These are phyloP conservation scores for Phaeomoniella chlamydospora DNA, from an alignment of 2,329 filamentous ascomycete genomes.

Conservation along the genomic window DNA sequence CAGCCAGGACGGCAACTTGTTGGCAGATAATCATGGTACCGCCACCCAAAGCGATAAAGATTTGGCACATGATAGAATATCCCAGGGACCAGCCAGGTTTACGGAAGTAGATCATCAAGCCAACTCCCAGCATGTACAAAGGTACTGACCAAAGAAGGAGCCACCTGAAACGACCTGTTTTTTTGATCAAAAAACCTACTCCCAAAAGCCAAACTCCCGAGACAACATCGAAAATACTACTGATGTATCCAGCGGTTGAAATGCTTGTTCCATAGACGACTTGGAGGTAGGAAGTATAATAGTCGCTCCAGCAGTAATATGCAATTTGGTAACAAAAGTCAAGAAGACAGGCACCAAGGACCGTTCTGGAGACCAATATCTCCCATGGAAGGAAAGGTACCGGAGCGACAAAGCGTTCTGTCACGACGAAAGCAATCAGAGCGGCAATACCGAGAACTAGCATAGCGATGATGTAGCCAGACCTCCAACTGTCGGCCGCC, in stretches of 20 bases:
- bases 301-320: constrained; percentile 37
- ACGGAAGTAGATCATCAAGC: constrained; percentile 43
- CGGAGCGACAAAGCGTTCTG: constrained; percentile 36
- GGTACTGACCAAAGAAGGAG: constrained; percentile 37
- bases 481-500: constrained; percentile 23
- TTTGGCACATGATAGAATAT: constrained; percentile 34
- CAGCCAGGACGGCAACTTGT: constrained; percentile 38
- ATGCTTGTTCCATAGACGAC: constrained; percentile 31
- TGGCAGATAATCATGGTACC: constrained; percentile 33
- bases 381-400: constrained; percentile 39
- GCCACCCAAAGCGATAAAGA: constrained; percentile 32
- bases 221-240: constrained; percentile 33
- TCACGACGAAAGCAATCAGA: constrained; percentile 37
- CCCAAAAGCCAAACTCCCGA: constrained; percentile 31
- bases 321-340: constrained; percentile 28
- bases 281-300: constrained; percentile 38
- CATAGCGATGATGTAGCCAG: constrained; percentile 32
- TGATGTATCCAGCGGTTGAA: constrained; percentile 26
- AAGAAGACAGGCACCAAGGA: constrained; percentile 35
- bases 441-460: constrained; percentile 38
- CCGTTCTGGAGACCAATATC: constrained; percentile 30
- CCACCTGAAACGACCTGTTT: constrained; percentile 37
- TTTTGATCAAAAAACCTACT: constrained; percentile 31
- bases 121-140: constrained; percentile 34
- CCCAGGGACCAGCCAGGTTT: constrained; percentile 28